A percentile compares a stretch with the other conserved stretches of the same genome.
These are phyloP conservation scores for Eimeria tenella DNA, from an alignment of 169 alveolate genomes.

Conservation along the genomic window DNA sequence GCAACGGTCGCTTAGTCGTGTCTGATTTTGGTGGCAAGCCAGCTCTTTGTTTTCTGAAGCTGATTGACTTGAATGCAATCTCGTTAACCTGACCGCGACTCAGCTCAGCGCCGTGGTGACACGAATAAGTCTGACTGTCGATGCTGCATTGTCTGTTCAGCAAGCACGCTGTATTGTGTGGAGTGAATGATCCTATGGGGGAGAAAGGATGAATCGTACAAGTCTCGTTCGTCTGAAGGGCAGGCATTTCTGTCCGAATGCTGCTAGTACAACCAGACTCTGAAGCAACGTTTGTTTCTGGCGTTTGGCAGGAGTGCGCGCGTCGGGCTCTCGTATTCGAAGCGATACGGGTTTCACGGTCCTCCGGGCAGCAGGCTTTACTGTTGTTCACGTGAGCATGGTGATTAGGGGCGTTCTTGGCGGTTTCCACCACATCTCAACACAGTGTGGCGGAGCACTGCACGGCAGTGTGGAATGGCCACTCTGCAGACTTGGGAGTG, in stretches of 20 bases:
- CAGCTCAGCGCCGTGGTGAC: neutral
- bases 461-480: neutral
- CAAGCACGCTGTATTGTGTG: no score
- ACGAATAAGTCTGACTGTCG: neutral
- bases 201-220: neutral
- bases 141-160: neutral
- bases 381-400: no score
- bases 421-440: no score
- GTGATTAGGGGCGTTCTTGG: no score
- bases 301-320: neutral
- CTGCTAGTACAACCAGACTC: conserved; percentile 69
- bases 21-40: neutral
- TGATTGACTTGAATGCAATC: neutral
- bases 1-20: neutral
- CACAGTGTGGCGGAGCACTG: no score
- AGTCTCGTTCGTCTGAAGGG: conserved; percentile 69
- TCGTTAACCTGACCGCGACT: conserved; percentile 7
- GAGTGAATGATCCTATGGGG: neutral
- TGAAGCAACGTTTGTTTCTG: neutral
- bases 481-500: neutral
- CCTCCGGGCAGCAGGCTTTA: no score
- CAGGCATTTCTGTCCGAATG: conserved; percentile 22
- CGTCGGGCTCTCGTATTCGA: neutral
- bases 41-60: neutral
- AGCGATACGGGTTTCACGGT: neutral